phyloP scores from a whole-genome alignment of 352 stramenopile genomes.

The Thraustotheca clavata region DNA sequence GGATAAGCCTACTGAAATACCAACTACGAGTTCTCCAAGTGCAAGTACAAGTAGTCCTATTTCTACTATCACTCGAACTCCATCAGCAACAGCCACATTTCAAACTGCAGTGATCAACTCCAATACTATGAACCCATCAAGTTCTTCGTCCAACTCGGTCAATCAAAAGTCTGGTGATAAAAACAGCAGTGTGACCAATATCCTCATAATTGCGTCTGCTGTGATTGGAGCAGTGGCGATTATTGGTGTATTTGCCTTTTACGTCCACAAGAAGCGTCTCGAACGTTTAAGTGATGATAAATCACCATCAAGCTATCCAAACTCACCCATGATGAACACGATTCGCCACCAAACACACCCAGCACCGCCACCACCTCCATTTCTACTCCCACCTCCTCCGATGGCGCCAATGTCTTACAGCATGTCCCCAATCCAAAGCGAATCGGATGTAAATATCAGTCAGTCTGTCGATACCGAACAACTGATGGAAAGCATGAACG shows the following conservation, averaged over 20 bases:
- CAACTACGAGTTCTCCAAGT: not conserved
- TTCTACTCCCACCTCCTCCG: not conserved
- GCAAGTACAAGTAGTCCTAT: not conserved
- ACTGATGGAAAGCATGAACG: conserved; percentile 5
- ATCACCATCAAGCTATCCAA: not conserved
- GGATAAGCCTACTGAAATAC: not conserved
- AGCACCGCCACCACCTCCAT: not conserved
- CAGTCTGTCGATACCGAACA: not conserved
- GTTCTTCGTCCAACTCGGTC: not conserved
- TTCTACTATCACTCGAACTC: not conserved
- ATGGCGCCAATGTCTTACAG: not conserved
- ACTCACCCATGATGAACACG: not conserved
- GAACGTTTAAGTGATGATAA: not conserved
- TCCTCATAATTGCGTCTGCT: conserved; percentile 1
- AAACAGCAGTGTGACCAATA: not conserved
- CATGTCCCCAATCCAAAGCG: not conserved
- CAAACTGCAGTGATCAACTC: not conserved
- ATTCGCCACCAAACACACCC: not conserved
- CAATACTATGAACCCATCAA: not conserved
- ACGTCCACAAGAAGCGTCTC: not conserved
- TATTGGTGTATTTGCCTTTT: conserved; percentile 1
- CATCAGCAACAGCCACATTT: not conserved
- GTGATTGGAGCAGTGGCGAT: not conserved
- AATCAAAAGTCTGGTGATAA: not conserved
- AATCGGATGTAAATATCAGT: not conserved